Evolutionary conservation across 2,329 filamentous ascomycete species (phyloP).

Genomic region (Xylariaceae sp.): DNA sequence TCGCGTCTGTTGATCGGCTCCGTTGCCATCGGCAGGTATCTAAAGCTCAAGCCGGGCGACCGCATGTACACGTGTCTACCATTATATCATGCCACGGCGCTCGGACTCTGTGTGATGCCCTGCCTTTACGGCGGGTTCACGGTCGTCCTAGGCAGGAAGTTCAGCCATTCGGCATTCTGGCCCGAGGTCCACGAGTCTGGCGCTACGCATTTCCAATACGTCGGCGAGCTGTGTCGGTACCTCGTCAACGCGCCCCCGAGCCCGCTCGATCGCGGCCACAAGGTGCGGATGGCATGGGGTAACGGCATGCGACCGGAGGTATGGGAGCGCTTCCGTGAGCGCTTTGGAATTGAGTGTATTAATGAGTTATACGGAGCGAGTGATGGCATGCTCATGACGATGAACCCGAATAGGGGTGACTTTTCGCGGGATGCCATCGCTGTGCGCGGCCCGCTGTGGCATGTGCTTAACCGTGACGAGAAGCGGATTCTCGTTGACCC

Average conservation of each 20-base stretch:
- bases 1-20: constrained; percentile 27
- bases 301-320: constrained; percentile 65
- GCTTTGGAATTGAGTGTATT: constrained; percentile 57
- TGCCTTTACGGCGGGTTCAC: constrained; percentile 45
- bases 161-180: constrained; percentile 68
- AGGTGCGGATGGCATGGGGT: constrained; percentile 53
- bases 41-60: constrained; percentile 36
- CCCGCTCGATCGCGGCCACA: constrained; percentile 53
- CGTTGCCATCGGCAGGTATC: constrained; percentile 12
- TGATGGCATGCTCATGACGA: constrained; percentile 58
- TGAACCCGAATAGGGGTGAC: constrained; percentile 54
- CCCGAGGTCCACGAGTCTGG: constrained; percentile 58
- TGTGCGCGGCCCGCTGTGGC: constrained; percentile 59
- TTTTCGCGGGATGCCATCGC: constrained; percentile 59
- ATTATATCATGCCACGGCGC: constrained; percentile 70
- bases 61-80: constrained; percentile 71
- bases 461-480: constrained; percentile 49
- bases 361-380: constrained; percentile 72
- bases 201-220: constrained; percentile 67
- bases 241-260: constrained; percentile 60
- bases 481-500: constrained; percentile 65
- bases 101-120: constrained; percentile 47
- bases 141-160: constrained; percentile 57
- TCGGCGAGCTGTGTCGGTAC: constrained; percentile 71
- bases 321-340: constrained; percentile 57